A percentile compares a stretch with the other conserved stretches of the same genome.
Evolutionary conservation across 495 filamentous ascomycete genomes (phyloP).

Genomic region (Podospora pseudopauciseta): DNA sequence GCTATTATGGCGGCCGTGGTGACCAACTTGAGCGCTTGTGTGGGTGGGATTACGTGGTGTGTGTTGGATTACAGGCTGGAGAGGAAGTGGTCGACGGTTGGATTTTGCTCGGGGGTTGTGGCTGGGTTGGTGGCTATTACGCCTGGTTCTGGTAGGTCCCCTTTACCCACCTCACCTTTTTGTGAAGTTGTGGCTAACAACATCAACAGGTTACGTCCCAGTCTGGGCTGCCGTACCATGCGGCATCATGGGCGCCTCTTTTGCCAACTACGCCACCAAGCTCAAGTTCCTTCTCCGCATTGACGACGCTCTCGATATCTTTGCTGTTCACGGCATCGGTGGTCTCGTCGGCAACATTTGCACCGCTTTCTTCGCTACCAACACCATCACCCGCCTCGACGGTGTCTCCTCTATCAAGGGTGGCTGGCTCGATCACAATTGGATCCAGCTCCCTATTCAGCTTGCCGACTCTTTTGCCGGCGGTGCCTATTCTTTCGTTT

Average conservation of each 20-base stretch:
- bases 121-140: slow-evolving; percentile 92
- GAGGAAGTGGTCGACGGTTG: slow-evolving; percentile 93
- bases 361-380: slow-evolving; percentile 89
- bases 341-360: slow-evolving; percentile 86
- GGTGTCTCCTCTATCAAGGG: slow-evolving; percentile 66
- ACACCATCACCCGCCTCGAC: slow-evolving; percentile 90
- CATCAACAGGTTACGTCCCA: slow-evolving; percentile 67
- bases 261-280: slow-evolving; percentile 95
- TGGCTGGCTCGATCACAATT: slow-evolving; percentile 89
- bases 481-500: slow-evolving; percentile 80
- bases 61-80: slow-evolving; percentile 89
- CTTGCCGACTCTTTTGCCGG: slow-evolving; percentile 82
- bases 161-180: background rate
- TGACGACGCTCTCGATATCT: slow-evolving; percentile 92
- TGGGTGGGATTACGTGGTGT: slow-evolving; percentile 93
- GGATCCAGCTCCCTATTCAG: slow-evolving; percentile 84
- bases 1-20: slow-evolving; percentile 69
- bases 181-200: background rate
- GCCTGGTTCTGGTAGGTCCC: slow-evolving; percentile 62
- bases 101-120: slow-evolving; percentile 93
- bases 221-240: slow-evolving; percentile 90
- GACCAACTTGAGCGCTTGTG: slow-evolving; percentile 70
- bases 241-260: slow-evolving; percentile 75
- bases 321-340: slow-evolving; percentile 85
- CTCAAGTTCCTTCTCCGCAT: slow-evolving; percentile 84